Evolutionary conservation across 495 filamentous ascomycete genomes (phyloP).

Genomic region (Amniculicola lignicola): DNA sequence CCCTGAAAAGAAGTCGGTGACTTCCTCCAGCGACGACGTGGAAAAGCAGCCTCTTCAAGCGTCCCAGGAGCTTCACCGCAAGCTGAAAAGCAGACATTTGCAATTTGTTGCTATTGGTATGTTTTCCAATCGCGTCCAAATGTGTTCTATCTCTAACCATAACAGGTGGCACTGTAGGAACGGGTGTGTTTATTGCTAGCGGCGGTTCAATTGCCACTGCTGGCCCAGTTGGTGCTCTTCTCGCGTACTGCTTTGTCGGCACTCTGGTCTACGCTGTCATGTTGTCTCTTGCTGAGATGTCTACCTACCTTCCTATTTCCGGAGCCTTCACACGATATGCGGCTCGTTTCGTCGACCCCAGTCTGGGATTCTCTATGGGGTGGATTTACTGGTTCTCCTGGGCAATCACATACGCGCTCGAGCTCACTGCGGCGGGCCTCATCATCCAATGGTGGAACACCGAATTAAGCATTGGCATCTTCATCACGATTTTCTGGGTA

Average conservation of each 20-base stretch:
- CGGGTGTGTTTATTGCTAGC: slow-evolving; percentile 42
- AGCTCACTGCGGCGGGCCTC: slow-evolving; percentile 35
- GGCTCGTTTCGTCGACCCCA: slow-evolving; percentile 30
- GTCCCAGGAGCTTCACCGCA: slow-evolving; percentile 37
- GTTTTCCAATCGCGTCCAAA: background rate
- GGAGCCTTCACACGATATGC: slow-evolving; percentile 46
- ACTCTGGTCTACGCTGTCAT: slow-evolving; percentile 33
- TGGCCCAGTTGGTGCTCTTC: slow-evolving; percentile 31
- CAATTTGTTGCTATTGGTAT: slow-evolving; percentile 74
- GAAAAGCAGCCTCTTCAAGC: slow-evolving; percentile 20
- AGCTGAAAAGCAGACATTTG: slow-evolving; percentile 59
- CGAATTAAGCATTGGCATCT: slow-evolving; percentile 37
- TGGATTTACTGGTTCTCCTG: slow-evolving; percentile 36
- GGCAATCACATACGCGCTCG: slow-evolving; percentile 32
- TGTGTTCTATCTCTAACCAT: background rate
- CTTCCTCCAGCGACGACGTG: slow-evolving; percentile 17
- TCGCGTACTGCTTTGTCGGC: slow-evolving; percentile 34
- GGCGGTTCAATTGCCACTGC: slow-evolving; percentile 27
- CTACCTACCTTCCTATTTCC: slow-evolving; percentile 32
- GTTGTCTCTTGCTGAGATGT: slow-evolving; percentile 30
- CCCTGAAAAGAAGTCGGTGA: slow-evolving; percentile 20
- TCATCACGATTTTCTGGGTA: slow-evolving; percentile 34
- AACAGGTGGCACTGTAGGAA: slow-evolving; percentile 40
- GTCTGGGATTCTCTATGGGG: slow-evolving; percentile 33
- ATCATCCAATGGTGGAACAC: slow-evolving; percentile 35